Evolutionary conservation across 78 protist species (phyloP), one percentile per base, ranked within the genome.

Genomic region (Dictyostelium brefeldianum): DNA sequence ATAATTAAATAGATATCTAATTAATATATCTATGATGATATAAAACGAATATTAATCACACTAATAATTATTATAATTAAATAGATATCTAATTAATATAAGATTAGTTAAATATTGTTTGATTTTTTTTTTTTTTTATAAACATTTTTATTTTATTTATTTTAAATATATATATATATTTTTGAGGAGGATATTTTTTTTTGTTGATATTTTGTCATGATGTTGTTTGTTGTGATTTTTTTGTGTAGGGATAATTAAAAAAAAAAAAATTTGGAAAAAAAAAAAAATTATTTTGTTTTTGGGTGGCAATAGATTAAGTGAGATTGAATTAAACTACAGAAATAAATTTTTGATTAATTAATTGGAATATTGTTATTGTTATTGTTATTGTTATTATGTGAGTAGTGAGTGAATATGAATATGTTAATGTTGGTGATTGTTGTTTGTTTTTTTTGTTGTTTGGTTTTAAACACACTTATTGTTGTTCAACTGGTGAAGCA

Each of bases 401-500:
- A 22, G 25, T 20, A 7, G 20, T 36, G 36, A 7, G 20, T 36
- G 36, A 20, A 43, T 36, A 36, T 36, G 43, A 36, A 36, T 36
- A 36, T n/a, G n/a, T n/a, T n/a, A n/a, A n/a, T n/a, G n/a, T 36
- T 36, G 43, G 43, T 36, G 43, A 36, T 36, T 36, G 43, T 36
- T 36, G 11, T 69, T 69, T 2, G 7, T 31, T 5, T 69, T 69
- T 7, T 0, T 31, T 31, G 7, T 3, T 27, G 41, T 31, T 69
- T 25, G 8, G 3, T 36, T 4, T 1, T 74, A 48, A 64, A 17
- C 2, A n/a, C 0, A 8, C 29, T 85, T 85, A 79, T 47, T 47
- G 79, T 87, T 74, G 65, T 47, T 69, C 80, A 41, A 50, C 74
- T 65, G 79, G 46, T 51, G 90, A 9, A 1, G 71, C 56, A 43